These are phyloP conservation scores for Triticum dicoccoides DNA, from an alignment of 176 grass and related monocot species.

Conservation along the genomic window DNA sequence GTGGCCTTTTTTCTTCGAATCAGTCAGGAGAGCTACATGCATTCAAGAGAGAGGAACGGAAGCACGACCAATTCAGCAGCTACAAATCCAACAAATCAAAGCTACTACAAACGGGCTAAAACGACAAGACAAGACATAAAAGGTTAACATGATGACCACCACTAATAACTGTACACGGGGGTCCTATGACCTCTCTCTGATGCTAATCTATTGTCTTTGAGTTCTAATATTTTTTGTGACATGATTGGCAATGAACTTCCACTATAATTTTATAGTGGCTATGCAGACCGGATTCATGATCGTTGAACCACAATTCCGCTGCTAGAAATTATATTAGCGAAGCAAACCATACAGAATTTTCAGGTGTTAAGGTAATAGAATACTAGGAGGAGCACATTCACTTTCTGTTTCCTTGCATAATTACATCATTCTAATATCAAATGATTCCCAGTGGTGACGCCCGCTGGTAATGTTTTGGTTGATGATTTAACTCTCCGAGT, in stretches of 20 bases:
- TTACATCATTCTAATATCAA: constrained; percentile 36
- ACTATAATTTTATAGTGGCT: constrained; percentile 75
- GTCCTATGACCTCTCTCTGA: background rate
- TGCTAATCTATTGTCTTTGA: constrained; percentile 17
- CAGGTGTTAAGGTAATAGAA: constrained; percentile 72
- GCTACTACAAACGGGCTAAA: too few relatives aligned
- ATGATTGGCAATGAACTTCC: constrained; percentile 18
- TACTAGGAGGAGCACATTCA: constrained; percentile 7
- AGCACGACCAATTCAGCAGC: too few relatives aligned
- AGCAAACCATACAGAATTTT: constrained; percentile 94
- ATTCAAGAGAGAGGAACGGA: too few relatives aligned
- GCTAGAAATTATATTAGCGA: constrained; percentile 80
- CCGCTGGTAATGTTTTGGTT: constrained; percentile 82
- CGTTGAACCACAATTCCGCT: constrained; percentile 47
- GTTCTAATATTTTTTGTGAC: background rate
- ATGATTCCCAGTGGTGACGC: constrained; percentile 80
- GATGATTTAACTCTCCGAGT: constrained; percentile 86
- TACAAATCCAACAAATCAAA: too few relatives aligned
- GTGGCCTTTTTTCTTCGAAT: too few relatives aligned
- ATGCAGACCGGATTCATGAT: constrained; percentile 86
- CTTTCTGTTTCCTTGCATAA: constrained; percentile 4
- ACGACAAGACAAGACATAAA: too few relatives aligned
- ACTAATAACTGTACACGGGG: too few relatives aligned
- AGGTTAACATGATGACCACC: too few relatives aligned
- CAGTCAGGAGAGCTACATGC: too few relatives aligned